Evolutionary conservation across 768 basidiomycete genomes (phyloP).

Genomic region (Suillus clintonianus): DNA sequence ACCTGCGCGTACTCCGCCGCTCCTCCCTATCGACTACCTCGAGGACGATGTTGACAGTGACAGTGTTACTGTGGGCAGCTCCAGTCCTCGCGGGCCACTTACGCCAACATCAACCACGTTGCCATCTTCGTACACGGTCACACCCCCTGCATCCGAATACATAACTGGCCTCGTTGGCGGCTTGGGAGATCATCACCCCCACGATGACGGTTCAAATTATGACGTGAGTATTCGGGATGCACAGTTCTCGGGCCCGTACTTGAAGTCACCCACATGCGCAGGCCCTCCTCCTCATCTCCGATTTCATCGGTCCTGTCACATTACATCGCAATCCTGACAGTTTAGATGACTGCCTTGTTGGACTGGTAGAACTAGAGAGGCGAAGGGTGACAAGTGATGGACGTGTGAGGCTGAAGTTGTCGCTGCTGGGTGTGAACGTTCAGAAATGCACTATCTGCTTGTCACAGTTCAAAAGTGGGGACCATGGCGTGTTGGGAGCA

Average conservation of each 20-base stretch:
- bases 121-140: conserved; percentile 31
- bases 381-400: conserved; percentile 63
- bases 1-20: conserved; percentile 11
- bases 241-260: conserved; percentile 13
- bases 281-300: conserved; percentile 61
- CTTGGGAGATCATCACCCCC: conserved; percentile 44
- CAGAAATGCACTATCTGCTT: conserved; percentile 76
- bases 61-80: conserved; percentile 24
- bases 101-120: conserved; percentile 31
- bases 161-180: conserved; percentile 63
- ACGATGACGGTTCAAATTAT: conserved; percentile 54
- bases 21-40: conserved; percentile 24
- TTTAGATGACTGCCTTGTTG: conserved; percentile 32
- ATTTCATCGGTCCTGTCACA: conserved; percentile 59
- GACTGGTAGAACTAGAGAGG: conserved; percentile 56
- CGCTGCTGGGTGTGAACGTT: conserved; percentile 60
- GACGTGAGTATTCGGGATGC: conserved; percentile 54
- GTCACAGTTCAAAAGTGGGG: conserved; percentile 63
- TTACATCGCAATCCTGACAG: conserved; percentile 21
- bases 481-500: conserved; percentile 56
- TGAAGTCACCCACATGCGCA: conserved; percentile 31
- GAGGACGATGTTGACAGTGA: conserved; percentile 30
- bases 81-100: conserved; percentile 31
- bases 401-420: conserved; percentile 70
- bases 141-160: conserved; percentile 48